Percentiles rank a stretch among this genome's conserved stretches.
These are phyloP conservation scores for Trichoderma asperellum DNA, from an alignment of 2,329 filamentous ascomycete species.

Conservation along the genomic window DNA sequence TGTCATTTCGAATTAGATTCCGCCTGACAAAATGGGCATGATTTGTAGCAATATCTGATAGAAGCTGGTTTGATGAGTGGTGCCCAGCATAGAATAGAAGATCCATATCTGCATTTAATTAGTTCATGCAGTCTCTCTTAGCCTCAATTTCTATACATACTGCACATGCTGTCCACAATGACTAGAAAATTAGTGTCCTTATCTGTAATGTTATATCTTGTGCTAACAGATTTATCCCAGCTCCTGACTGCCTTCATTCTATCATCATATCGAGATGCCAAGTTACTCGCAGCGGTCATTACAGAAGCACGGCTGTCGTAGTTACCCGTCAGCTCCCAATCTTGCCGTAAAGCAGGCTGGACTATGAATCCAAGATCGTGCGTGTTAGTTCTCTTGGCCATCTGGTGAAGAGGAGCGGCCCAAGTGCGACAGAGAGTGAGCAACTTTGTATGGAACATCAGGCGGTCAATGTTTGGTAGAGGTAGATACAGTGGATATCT, in stretches of 20 bases:
- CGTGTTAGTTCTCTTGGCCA: conserved; percentile 51
- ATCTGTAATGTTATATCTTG: conserved; percentile 34
- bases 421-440: conserved; percentile 37
- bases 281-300: conserved; percentile 48
- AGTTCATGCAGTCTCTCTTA: neutral
- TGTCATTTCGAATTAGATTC: conserved; percentile 42
- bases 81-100: conserved; percentile 45
- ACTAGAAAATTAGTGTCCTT: conserved; percentile 42
- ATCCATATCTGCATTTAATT: conserved; percentile 38
- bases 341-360: conserved; percentile 50
- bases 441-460: conserved; percentile 30
- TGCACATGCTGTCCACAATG: conserved; percentile 51
- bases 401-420: conserved; percentile 43
- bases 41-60: conserved; percentile 43
- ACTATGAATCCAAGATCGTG: conserved; percentile 61
- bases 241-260: conserved; percentile 51
- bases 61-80: conserved; percentile 37
- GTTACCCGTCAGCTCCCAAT: conserved; percentile 52
- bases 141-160: neutral
- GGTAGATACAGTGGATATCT: conserved; percentile 36
- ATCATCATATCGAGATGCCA: conserved; percentile 49
- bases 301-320: conserved; percentile 46
- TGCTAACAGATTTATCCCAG: conserved; percentile 49
- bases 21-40: conserved; percentile 47
- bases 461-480: neutral